Percentiles rank a stretch among this genome's conserved stretches.
Evolutionary conservation across 2,329 filamentous ascomycete species (phyloP).

Genomic region (Colletotrichum sp.): DNA sequence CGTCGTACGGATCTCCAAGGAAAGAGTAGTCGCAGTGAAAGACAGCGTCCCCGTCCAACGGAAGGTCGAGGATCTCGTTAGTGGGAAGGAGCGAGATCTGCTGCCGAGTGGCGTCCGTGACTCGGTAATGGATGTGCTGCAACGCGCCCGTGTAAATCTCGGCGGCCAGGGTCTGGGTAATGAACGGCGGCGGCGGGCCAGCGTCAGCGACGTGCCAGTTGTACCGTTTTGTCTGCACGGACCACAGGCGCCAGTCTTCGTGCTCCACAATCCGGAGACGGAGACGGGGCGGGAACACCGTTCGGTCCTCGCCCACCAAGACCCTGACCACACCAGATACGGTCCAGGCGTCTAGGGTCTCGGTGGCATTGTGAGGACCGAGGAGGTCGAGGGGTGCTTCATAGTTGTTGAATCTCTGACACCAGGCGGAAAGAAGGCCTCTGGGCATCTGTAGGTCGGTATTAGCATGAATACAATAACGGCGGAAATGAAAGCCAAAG

Average conservation of each 20-base stretch:
- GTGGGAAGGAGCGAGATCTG: not conserved
- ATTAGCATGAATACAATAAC: not conserved
- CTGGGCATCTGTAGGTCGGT: not conserved
- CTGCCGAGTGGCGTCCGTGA: not conserved
- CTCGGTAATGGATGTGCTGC: not conserved
- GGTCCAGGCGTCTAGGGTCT: not conserved
- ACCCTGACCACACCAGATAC: not conserved
- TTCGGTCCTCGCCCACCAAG: not conserved
- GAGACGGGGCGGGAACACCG: not conserved
- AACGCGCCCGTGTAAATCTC: conserved; percentile 2
- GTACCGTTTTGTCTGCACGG: not conserved
- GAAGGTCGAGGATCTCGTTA: not conserved
- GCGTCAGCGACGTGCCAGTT: not conserved
- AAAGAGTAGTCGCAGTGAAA: not conserved
- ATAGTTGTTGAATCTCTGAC: not conserved
- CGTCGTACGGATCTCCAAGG: not conserved
- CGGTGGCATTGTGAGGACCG: not conserved
- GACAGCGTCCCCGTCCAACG: not conserved
- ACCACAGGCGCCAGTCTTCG: not conserved
- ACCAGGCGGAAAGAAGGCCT: not conserved
- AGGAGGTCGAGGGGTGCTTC: not conserved
- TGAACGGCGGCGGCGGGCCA: not conserved
- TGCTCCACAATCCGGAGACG: not conserved
- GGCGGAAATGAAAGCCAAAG: not conserved
- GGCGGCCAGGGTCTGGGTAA: not conserved